Evolutionary conservation across 352 stramenopile genomes (phyloP).

Genomic region (Nothophytophthora sp.): DNA sequence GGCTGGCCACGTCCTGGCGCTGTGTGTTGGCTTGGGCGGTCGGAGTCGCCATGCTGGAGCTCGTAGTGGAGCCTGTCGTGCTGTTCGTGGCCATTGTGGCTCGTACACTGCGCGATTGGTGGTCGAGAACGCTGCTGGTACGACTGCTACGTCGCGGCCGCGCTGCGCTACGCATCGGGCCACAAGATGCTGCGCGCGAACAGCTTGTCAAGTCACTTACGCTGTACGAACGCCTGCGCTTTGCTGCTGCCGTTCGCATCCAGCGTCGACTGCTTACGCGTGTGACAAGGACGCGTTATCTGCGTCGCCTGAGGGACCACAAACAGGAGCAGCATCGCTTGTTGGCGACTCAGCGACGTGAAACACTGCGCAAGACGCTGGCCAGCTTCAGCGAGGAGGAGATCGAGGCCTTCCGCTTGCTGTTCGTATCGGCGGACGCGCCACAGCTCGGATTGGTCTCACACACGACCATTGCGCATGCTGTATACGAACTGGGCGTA

Average conservation of each 20-base stretch:
- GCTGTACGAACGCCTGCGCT: constrained; percentile 73
- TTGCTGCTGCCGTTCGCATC: constrained; percentile 64
- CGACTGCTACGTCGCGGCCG: constrained; percentile 49
- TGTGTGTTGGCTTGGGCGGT: constrained; percentile 55
- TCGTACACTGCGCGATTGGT: constrained; percentile 62
- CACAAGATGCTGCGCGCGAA: constrained; percentile 16
- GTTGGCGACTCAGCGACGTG: constrained; percentile 35
- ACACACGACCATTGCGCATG: constrained; percentile 64
- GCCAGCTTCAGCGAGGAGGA: constrained; percentile 68
- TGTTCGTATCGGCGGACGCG: constrained; percentile 64
- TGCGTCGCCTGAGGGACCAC: constrained; percentile 40
- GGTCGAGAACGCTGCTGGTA: constrained; percentile 40
- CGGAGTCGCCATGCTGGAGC: constrained; percentile 44
- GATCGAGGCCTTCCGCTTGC: constrained; percentile 55
- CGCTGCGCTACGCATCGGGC: constrained; percentile 43
- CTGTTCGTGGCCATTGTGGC: constrained; percentile 54
- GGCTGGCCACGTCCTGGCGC: constrained; percentile 44
- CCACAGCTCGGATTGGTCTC: constrained; percentile 70
- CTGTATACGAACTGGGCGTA: constrained; percentile 72
- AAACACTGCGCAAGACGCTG: constrained; percentile 52
- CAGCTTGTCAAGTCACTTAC: constrained; percentile 42
- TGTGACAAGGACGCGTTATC: constrained; percentile 49
- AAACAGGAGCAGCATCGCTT: constrained; percentile 46
- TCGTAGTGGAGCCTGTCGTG: constrained; percentile 49
- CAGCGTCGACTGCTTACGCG: constrained; percentile 62